These are phyloP conservation scores for Benincasa hispida DNA, from an alignment of 306 rosid genomes.

Conservation along the genomic window DNA sequence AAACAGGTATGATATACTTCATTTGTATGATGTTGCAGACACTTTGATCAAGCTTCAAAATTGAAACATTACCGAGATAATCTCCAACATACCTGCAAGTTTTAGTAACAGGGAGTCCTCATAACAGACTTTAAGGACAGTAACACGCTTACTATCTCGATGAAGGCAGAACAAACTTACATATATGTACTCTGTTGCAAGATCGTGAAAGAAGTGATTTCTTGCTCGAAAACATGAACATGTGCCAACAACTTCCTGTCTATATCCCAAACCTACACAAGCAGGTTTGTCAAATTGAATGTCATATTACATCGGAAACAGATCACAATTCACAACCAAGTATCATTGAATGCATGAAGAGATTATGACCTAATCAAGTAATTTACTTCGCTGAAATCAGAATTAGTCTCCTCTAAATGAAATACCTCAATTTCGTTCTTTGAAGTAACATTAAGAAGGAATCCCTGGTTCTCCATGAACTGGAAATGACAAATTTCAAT, in stretches of 20 bases:
- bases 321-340: not conserved
- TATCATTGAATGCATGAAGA: not conserved
- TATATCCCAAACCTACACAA: constrained; percentile 72
- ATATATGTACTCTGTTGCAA: constrained; percentile 42
- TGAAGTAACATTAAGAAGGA: constrained; percentile 45
- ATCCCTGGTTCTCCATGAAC: constrained; percentile 65
- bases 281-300: not conserved
- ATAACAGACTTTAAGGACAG: not conserved
- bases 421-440: constrained; percentile 71
- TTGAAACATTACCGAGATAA: constrained; percentile 53
- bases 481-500: constrained; percentile 14
- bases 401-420: not conserved
- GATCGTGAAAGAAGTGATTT: constrained; percentile 47
- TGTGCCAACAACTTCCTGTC: constrained; percentile 39
- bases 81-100: constrained; percentile 64
- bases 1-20: constrained; percentile 54
- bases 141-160: not conserved
- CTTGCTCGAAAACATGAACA: constrained; percentile 34
- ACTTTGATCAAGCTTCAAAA: constrained; percentile 55
- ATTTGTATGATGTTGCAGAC: constrained; percentile 36
- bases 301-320: not conserved
- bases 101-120: not conserved
- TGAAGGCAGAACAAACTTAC: constrained; percentile 33
- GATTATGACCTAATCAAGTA: not conserved
- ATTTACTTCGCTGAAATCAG: not conserved